These are phyloP conservation scores for Chamaecrista fasciculata DNA, from an alignment of 306 rosid genomes.

Conservation along the genomic window DNA sequence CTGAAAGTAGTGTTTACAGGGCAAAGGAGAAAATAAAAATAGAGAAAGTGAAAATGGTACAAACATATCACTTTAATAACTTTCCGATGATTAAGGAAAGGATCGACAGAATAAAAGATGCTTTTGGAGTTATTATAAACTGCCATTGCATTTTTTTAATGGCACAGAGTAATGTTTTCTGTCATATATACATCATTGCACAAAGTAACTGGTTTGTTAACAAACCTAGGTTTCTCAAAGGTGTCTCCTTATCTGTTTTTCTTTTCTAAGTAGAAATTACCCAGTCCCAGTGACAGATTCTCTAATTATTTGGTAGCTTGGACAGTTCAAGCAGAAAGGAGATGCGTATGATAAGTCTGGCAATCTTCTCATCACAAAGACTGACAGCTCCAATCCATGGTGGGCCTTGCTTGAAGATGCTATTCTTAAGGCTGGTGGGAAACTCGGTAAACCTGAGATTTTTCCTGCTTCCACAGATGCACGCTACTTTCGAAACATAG, in stretches of 20 bases:
- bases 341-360: constrained; percentile 48
- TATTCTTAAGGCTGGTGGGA: constrained; percentile 67
- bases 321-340: constrained; percentile 75
- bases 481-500: constrained; percentile 68
- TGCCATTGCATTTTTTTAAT: constrained; percentile 10
- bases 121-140: constrained; percentile 2
- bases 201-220: neutral
- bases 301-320: constrained; percentile 35
- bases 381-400: constrained; percentile 86
- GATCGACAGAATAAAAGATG: no score
- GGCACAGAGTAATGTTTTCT: neutral
- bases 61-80: no score
- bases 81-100: no score
- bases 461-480: constrained; percentile 89
- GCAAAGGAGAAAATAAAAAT: neutral
- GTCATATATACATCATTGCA: neutral
- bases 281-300: constrained; percentile 13
- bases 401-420: constrained; percentile 82
- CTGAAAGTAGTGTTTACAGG: constrained; percentile 16
- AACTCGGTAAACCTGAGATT: constrained; percentile 82
- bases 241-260: neutral
- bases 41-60: neutral
- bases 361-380: constrained; percentile 59
- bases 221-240: neutral
- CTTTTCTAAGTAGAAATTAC: neutral